Evolutionary conservation across 1,139 yeast species (phyloP), one percentile per base, ranked within the genome.

Genomic region (Hemisphaericaspora xylofermentans): DNA sequence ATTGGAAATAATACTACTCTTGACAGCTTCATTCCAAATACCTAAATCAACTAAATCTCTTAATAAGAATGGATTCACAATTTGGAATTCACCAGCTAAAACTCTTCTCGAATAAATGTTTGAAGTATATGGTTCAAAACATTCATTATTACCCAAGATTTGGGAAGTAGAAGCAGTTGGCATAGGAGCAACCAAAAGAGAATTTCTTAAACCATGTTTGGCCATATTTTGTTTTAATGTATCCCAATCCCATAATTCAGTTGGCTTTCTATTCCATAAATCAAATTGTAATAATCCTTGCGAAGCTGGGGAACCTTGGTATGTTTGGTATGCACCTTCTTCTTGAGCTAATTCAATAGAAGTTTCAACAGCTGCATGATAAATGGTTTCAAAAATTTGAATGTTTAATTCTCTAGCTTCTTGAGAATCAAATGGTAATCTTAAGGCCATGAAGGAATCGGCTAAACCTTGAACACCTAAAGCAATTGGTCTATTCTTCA

Each of bases 111-210:
- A 71, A 56, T 78, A 78, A 47, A 78, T 70, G 56, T 78, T 78
- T 13, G 82, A 77, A 22, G 84, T 78, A 58, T 68, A 76, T 28
- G 84, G 84, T 58, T 78, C 84, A 55, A 78, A 78, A 61, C 83
- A 78, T 60, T 78, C 84, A 54, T 76, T 78, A 58, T 70, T 73
- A 48, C 83, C 83, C 52, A 78, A 67, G 42, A 78, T 78, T 60
- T 78, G 84, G 2, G 83, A 78, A 8, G 83, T 78, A 13, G 83
- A 77, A 19, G 84, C 84, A 41, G 84, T 78, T 35, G 84, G 84
- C 84, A 78, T 78, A 45, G 82, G 82, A 1, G 83, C 84, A 43
- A 78, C 79, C 46, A 78, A 66, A 38, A 78, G 63, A n/a, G 83
- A 78, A 62, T 78, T 78, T 57, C 83, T 67, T 40, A 78, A 54